Conservation (phyloP, 2,329 filamentous ascomycete genomes). For the Sarocladium kiliense region DNA sequence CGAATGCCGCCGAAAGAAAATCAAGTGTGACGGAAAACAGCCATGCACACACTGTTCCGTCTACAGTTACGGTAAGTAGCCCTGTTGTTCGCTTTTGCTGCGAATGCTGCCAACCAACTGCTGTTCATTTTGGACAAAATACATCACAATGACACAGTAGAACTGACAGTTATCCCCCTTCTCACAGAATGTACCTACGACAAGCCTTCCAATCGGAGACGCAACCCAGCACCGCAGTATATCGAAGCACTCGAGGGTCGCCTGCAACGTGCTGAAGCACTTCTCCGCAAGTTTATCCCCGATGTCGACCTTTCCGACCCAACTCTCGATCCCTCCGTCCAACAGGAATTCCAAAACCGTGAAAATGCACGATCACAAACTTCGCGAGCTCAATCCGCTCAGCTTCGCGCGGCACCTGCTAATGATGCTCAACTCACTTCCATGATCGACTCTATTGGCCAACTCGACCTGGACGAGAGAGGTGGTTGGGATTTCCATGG, state of each 20-base stretch:
- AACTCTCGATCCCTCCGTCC: conserved; percentile 69
- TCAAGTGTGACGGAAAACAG: conserved; percentile 82
- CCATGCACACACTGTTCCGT: conserved; percentile 95
- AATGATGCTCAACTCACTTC: conserved; percentile 76
- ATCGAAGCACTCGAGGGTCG: conserved; percentile 83
- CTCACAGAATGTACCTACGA: conserved; percentile 90
- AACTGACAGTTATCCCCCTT: no score
- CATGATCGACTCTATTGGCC: conserved; percentile 91
- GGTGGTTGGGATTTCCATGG: conserved; percentile 96
- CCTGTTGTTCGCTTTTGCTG: no score
- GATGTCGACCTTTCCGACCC: conserved; percentile 83
- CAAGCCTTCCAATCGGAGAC: conserved; percentile 84
- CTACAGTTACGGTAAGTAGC: conserved; percentile 84
- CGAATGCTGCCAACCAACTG: no score
- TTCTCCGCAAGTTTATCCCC: conserved; percentile 75
- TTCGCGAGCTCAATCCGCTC: conserved; percentile 37
- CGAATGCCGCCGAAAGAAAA: conserved; percentile 79
- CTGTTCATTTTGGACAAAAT: no score
- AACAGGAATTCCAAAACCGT: conserved; percentile 60
- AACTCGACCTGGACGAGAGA: conserved; percentile 84
- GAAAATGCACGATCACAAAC: conserved; percentile 45
- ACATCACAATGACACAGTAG: no score
- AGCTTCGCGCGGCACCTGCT: conserved; percentile 36
- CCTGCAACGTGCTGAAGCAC: conserved; percentile 74
- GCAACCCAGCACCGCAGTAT: conserved; percentile 89